These are phyloP conservation scores for Parafenestella ontariensis DNA, from an alignment of 2,329 filamentous ascomycete genomes.

Conservation along the genomic window DNA sequence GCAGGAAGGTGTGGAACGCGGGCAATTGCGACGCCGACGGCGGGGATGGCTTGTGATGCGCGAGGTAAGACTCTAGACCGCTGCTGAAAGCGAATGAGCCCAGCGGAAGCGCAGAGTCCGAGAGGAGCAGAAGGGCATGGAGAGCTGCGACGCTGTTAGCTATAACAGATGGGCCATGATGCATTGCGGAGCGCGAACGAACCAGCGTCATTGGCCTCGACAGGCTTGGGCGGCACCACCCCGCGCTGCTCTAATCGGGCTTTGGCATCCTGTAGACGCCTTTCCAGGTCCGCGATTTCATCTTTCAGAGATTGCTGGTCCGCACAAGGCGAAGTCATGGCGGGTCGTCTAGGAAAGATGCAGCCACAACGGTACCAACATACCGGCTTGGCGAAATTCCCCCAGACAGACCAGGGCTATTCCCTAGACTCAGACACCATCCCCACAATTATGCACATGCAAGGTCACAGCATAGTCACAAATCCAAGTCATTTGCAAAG, in stretches of 20 bases:
- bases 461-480: not conserved
- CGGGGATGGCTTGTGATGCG: constrained; percentile 62
- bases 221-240: constrained; percentile 8
- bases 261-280: constrained; percentile 56
- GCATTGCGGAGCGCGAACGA: constrained; percentile 8
- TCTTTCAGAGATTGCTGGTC: constrained; percentile 46
- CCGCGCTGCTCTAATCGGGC: constrained; percentile 53
- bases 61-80: constrained; percentile 81
- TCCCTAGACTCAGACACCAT: not conserved
- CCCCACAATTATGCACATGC: not conserved
- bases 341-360: constrained; percentile 16
- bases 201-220: constrained; percentile 26
- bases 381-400: constrained; percentile 30
- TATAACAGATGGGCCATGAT: not conserved
- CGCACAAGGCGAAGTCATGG: constrained; percentile 34
- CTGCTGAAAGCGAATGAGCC: constrained; percentile 89
- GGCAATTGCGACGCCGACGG: constrained; percentile 41
- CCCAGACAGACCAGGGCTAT: constrained; percentile 5
- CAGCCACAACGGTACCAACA: constrained; percentile 9
- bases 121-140: constrained; percentile 77
- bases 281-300: constrained; percentile 68
- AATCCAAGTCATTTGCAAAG: not conserved
- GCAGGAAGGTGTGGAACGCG: constrained; percentile 71
- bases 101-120: constrained; percentile 81
- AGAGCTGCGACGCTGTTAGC: constrained; percentile 30